phyloP scores from a whole-genome alignment of 1,284 basidiomycete species.

The Irpex sp. region DNA sequence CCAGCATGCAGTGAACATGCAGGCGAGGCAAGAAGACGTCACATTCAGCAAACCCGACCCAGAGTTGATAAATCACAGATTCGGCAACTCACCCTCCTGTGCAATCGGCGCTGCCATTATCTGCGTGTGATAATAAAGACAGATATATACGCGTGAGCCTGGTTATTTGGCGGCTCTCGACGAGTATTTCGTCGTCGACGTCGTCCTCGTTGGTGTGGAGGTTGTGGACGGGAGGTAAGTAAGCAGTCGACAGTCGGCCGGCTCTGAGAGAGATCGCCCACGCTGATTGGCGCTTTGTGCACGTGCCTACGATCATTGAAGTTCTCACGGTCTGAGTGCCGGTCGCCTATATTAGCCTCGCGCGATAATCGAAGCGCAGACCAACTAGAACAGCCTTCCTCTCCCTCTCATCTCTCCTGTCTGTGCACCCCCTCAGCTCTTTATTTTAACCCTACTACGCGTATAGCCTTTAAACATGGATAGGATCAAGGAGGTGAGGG shows the following conservation, averaged over 20 bases:
- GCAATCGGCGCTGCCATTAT: slow-evolving; percentile 63
- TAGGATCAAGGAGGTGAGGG: slow-evolving; percentile 68
- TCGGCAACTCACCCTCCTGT: slow-evolving; percentile 57
- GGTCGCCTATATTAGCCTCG: slow-evolving; percentile 21
- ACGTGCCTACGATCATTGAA: slow-evolving; percentile 13
- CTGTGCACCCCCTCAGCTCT: slow-evolving; percentile 14
- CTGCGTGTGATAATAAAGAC: background rate
- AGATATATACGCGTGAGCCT: too few relatives aligned
- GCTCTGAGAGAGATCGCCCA: background rate
- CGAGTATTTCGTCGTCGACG: background rate
- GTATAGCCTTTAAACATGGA: slow-evolving; percentile 48
- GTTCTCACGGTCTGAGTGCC: slow-evolving; percentile 30
- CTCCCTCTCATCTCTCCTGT: slow-evolving; percentile 13
- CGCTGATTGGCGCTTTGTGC: slow-evolving; percentile 10
- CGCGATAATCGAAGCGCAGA: slow-evolving; percentile 19
- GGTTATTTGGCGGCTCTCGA: too few relatives aligned
- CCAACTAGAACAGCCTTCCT: background rate
- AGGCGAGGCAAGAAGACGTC: slow-evolving; percentile 13
- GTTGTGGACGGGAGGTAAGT: background rate
- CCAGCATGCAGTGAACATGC: slow-evolving; percentile 18
- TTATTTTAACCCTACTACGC: slow-evolving; percentile 12
- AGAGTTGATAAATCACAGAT: background rate
- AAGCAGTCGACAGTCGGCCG: background rate
- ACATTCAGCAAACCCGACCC: slow-evolving; percentile 13
- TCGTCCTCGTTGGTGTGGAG: background rate